phyloP scores from a whole-genome alignment of 2,329 filamentous ascomycete species.

The Stemphylium beticola region DNA sequence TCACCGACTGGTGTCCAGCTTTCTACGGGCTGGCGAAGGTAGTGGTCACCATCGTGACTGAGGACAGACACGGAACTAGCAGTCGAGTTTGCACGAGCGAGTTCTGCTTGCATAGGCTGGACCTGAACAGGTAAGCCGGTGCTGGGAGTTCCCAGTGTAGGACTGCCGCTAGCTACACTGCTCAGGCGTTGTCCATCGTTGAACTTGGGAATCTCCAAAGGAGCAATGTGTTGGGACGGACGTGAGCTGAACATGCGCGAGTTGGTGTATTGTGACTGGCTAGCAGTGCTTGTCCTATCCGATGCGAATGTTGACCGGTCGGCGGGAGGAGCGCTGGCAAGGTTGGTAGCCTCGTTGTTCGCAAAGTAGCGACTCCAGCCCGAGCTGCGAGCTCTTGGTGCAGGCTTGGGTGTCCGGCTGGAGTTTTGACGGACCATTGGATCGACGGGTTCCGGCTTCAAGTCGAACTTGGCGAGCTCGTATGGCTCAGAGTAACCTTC shows the following conservation, averaged over 20 bases:
- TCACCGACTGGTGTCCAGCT: slow-evolving; percentile 48
- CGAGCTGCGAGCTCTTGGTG: slow-evolving; percentile 60
- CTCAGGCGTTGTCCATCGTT: slow-evolving; percentile 67
- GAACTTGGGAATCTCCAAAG: slow-evolving; percentile 60
- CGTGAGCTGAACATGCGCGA: slow-evolving; percentile 60
- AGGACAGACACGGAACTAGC: slow-evolving; percentile 43
- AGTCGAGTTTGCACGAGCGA: slow-evolving; percentile 47
- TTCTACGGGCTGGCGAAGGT: slow-evolving; percentile 38
- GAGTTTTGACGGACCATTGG: slow-evolving; percentile 47
- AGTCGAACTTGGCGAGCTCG: slow-evolving; percentile 55
- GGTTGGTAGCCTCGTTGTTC: slow-evolving; percentile 66
- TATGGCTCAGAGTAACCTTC: slow-evolving; percentile 48
- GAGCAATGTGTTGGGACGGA: slow-evolving; percentile 73
- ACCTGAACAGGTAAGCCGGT: slow-evolving; percentile 47
- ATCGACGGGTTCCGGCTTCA: slow-evolving; percentile 44
- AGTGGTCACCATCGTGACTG: slow-evolving; percentile 41
- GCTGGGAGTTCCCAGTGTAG: slow-evolving; percentile 67
- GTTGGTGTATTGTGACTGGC: slow-evolving; percentile 59
- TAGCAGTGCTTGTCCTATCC: slow-evolving; percentile 48
- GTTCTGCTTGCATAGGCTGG: slow-evolving; percentile 48
- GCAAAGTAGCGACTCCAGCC: slow-evolving; percentile 83
- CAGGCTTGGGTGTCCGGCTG: slow-evolving; percentile 31
- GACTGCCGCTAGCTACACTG: slow-evolving; percentile 71
- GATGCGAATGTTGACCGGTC: slow-evolving; percentile 51
- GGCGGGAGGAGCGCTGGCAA: slow-evolving; percentile 67